A percentile compares a stretch with the other conserved stretches of the same genome.
Evolutionary conservation across 164 flowering plant genomes (phyloP).

Genomic region (Aristolochia californica): DNA sequence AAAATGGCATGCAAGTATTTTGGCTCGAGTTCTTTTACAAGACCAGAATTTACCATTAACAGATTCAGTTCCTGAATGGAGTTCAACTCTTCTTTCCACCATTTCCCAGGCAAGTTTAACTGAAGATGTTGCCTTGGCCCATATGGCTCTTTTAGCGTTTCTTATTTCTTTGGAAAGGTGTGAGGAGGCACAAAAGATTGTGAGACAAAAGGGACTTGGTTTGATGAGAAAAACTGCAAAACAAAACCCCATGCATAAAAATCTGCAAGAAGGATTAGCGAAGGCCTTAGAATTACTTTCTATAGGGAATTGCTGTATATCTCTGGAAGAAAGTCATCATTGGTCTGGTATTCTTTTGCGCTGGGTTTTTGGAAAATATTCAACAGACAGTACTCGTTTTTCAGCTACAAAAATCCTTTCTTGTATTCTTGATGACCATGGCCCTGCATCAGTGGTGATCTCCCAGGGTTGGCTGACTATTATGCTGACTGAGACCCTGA

Average conservation of each 20-base stretch:
- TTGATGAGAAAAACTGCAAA: conserved; percentile 69
- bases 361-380: conserved; percentile 64
- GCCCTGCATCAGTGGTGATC: conserved; percentile 67
- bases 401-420: conserved; percentile 72
- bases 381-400: conserved; percentile 41
- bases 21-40: conserved; percentile 68
- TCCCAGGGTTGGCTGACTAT: conserved; percentile 94
- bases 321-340: conserved; percentile 80
- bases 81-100: conserved; percentile 74
- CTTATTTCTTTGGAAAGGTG: conserved; percentile 74
- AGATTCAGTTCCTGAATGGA: conserved; percentile 90
- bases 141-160: conserved; percentile 80
- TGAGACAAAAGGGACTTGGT: conserved; percentile 78
- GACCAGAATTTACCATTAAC: conserved; percentile 59
- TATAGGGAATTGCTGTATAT: conserved; percentile 48
- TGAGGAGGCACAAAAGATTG: conserved; percentile 37
- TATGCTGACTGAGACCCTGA: conserved; percentile 50
- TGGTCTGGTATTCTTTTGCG: conserved; percentile 79
- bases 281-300: conserved; percentile 67
- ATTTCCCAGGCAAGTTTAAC: conserved; percentile 64
- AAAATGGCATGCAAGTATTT: conserved; percentile 96
- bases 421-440: conserved; percentile 75
- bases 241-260: conserved; percentile 39
- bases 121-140: conserved; percentile 70
- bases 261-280: conserved; percentile 70